Evolutionary conservation across 2,329 filamentous ascomycete species (phyloP), one percentile per base, ranked within the genome.

Genomic region (Colletotrichum scovillei): DNA sequence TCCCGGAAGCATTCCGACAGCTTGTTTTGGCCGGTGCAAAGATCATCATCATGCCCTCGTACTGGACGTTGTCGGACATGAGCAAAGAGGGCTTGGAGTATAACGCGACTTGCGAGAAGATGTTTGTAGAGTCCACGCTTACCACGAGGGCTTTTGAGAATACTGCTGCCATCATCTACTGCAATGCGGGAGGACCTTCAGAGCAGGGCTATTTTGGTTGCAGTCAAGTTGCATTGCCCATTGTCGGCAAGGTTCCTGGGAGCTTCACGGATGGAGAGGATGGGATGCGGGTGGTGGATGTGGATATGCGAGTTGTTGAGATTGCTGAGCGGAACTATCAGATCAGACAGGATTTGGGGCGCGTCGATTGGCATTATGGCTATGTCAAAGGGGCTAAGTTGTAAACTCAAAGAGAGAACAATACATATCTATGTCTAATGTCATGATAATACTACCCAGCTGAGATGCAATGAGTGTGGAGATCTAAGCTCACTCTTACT

Each of bases 301-400:
- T 90, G 59, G 87, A 90, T 77, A 84, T 89, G 70, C 84, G 88
- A 75, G 82, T 85, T 32, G 80, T 87, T 73, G 81, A 90, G 68
- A 88, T 91, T 75, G 91, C 91, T 7, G 91, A 93, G 67, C 83
- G 86, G 53, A 87, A 89, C 62, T 91, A 88, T 73, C 79, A 80
- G 69, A 79, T 85, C 9, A 76, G 81, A 14, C 75, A 74, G 64
- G 82, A 83, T 76, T 76, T 82, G 62, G 75, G 60, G 24, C 76
- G 75, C 24, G 77, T 78, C 7, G 82, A 81, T 8, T 88, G 87
- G 86, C 83, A 88, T 81, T 88, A 88, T 81, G 79, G 64, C 9
- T 72, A 72, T 58, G 30, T 35, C 4, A 68, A 70, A 19, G 60
- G 28, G n/a, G n/a, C 67, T 1, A 69, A 66, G 26, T 46, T 53